Evolutionary conservation across 2,329 filamentous ascomycete species (phyloP).

Genomic region (Ophiostoma himal-ulmi): DNA sequence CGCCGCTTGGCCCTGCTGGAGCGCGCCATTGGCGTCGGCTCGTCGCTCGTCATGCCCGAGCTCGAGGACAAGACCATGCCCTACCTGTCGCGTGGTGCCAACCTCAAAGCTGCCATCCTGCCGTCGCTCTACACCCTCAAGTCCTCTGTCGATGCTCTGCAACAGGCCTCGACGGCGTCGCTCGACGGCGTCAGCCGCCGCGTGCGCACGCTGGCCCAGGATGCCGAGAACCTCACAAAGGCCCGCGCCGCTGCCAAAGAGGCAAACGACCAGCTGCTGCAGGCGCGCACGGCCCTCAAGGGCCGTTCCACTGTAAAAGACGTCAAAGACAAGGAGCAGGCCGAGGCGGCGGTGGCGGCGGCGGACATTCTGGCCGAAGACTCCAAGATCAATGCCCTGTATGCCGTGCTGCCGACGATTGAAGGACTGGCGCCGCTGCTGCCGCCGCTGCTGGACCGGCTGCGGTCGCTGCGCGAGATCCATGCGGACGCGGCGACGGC

Average conservation of each 20-base stretch:
- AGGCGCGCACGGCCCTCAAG: slow-evolving; percentile 29
- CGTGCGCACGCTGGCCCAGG: slow-evolving; percentile 63
- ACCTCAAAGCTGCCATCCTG: slow-evolving; percentile 62
- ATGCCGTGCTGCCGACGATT: slow-evolving; percentile 80
- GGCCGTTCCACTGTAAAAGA: slow-evolving; percentile 50
- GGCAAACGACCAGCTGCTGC: slow-evolving; percentile 54
- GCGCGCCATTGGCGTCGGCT: slow-evolving; percentile 70
- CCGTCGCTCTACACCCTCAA: slow-evolving; percentile 76
- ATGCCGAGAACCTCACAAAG: slow-evolving; percentile 67
- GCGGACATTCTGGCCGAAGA: slow-evolving; percentile 57
- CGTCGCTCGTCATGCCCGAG: slow-evolving; percentile 56
- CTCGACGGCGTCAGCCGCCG: slow-evolving; percentile 66
- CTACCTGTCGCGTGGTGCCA: not conserved
- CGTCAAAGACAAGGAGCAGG: slow-evolving; percentile 48
- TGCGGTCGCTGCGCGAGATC: slow-evolving; percentile 75
- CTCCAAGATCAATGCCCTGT: slow-evolving; percentile 85
- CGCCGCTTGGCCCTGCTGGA: slow-evolving; percentile 72
- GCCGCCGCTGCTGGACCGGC: slow-evolving; percentile 75
- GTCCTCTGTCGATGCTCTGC: slow-evolving; percentile 70
- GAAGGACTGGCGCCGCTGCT: slow-evolving; percentile 79
- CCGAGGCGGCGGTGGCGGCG: not conserved
- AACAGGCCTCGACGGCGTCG: slow-evolving; percentile 64
- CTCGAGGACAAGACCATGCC: slow-evolving; percentile 43
- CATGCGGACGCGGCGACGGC: slow-evolving; percentile 84
- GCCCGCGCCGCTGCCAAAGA: slow-evolving; percentile 56